A percentile compares a stretch with the other conserved stretches of the same genome.
Conservation (phyloP, 768 basidiomycete species). For the Pleurotus eryngii region DNA sequence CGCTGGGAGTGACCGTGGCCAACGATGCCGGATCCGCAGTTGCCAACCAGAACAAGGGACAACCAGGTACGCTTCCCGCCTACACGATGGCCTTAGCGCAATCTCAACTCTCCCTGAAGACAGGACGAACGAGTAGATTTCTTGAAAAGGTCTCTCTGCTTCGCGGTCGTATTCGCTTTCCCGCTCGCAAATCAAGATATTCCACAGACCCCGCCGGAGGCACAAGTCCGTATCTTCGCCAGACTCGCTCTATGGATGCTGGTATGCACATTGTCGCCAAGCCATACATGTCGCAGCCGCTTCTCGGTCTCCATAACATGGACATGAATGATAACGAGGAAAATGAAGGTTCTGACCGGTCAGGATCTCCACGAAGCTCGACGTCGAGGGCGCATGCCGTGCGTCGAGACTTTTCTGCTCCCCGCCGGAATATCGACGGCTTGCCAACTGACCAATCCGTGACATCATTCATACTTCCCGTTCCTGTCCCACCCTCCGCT, state of each 20-base stretch:
- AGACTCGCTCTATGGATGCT: conserved; percentile 30
- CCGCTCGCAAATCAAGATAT: conserved; percentile 24
- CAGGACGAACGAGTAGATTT: conserved; percentile 32
- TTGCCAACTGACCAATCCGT: conserved; percentile 2
- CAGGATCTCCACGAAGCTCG: not conserved
- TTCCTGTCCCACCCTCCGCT: conserved; percentile 1
- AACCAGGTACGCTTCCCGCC: not conserved
- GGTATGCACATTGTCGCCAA: conserved; percentile 24
- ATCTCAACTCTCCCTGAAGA: not conserved
- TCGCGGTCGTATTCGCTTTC: conserved; percentile 32
- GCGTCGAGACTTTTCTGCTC: not conserved
- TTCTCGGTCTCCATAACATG: conserved; percentile 22
- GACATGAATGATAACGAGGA: not conserved
- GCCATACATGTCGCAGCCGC: conserved; percentile 46
- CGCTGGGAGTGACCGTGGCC: not conserved
- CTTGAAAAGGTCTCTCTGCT: conserved; percentile 35
- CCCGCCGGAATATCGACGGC: not conserved
- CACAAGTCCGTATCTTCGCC: conserved; percentile 21
- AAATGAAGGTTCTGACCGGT: conserved; percentile 3
- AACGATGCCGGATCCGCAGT: not conserved
- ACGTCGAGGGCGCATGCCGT: not conserved
- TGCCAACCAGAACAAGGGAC: not conserved
- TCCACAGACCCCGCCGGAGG: conserved; percentile 16
- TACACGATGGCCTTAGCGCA: not conserved
- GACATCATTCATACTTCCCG: conserved; percentile 4